Evolutionary conservation across 2,329 filamentous ascomycete genomes (phyloP).

Genomic region (Coniochaeta hoffmannii): DNA sequence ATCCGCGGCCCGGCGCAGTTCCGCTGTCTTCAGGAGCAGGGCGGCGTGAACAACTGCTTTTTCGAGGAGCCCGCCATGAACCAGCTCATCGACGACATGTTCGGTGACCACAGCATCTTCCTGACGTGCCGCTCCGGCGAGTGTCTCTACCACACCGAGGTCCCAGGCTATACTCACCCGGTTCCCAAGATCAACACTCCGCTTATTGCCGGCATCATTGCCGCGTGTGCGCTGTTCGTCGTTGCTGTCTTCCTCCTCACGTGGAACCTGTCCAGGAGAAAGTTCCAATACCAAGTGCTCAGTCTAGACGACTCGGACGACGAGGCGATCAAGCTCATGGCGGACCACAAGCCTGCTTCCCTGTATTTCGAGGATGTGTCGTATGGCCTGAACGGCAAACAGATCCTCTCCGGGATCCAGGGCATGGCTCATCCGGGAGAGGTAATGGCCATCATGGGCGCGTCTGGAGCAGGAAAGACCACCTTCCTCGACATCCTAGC

Average conservation of each 20-base stretch:
- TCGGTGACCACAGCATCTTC: slow-evolving; percentile 85
- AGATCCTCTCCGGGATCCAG: slow-evolving; percentile 72
- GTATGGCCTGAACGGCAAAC: slow-evolving; percentile 80
- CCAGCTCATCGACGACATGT: slow-evolving; percentile 76
- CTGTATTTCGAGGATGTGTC: slow-evolving; percentile 83
- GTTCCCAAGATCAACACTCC: slow-evolving; percentile 96
- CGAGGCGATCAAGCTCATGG: slow-evolving; percentile 77
- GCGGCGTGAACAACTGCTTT: slow-evolving; percentile 58
- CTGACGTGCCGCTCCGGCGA: slow-evolving; percentile 80
- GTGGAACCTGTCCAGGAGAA: slow-evolving; percentile 82
- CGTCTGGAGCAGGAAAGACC: slow-evolving; percentile 94
- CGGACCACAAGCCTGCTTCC: slow-evolving; percentile 84
- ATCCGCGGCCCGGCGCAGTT: slow-evolving; percentile 89
- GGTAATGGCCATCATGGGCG: slow-evolving; percentile 95
- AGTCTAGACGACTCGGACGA: slow-evolving; percentile 85
- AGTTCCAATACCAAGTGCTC: slow-evolving; percentile 63
- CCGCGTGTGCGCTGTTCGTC: slow-evolving; percentile 75
- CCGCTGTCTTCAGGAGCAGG: slow-evolving; percentile 60
- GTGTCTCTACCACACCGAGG: slow-evolving; percentile 86
- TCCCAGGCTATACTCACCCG: slow-evolving; percentile 82
- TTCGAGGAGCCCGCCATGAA: slow-evolving; percentile 92
- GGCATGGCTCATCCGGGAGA: slow-evolving; percentile 93
- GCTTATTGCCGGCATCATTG: slow-evolving; percentile 89
- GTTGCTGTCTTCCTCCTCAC: slow-evolving; percentile 76
- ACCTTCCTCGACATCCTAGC: slow-evolving; percentile 95